Conservation (phyloP, 345 rosid genomes). For the Barbarea vulgaris region DNA sequence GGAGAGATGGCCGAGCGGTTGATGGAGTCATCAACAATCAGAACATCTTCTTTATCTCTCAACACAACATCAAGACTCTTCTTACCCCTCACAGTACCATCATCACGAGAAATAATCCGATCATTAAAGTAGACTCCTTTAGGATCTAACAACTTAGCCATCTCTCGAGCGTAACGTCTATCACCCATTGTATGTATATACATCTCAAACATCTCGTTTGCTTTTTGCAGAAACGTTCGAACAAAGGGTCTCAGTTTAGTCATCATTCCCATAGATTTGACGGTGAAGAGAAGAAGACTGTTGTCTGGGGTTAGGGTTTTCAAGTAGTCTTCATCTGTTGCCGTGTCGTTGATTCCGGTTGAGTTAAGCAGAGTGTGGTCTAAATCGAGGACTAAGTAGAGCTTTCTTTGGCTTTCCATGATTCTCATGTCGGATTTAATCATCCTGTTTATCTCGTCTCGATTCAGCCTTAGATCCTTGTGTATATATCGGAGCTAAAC, state of each 20-base stretch:
- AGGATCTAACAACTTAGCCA: constrained; percentile 6
- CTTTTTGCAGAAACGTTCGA: not conserved
- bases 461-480: not conserved
- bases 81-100: not conserved
- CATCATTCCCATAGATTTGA: not conserved
- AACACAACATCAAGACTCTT: not conserved
- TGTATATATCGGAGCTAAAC: not conserved
- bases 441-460: not conserved
- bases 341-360: not conserved
- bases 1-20: no score
- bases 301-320: not conserved
- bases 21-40: not conserved
- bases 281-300: not conserved
- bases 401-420: not conserved
- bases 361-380: not conserved
- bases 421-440: not conserved
- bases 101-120: constrained; percentile 5
- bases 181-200: not conserved
- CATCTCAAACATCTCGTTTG: not conserved
- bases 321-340: not conserved
- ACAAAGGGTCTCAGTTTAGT: not conserved
- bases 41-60: not conserved
- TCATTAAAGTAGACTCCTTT: not conserved
- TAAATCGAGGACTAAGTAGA: not conserved
- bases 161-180: not conserved